Evolutionary conservation across 2,329 filamentous ascomycete genomes (phyloP).

Genomic region (Pseudogymnoascus sp.): DNA sequence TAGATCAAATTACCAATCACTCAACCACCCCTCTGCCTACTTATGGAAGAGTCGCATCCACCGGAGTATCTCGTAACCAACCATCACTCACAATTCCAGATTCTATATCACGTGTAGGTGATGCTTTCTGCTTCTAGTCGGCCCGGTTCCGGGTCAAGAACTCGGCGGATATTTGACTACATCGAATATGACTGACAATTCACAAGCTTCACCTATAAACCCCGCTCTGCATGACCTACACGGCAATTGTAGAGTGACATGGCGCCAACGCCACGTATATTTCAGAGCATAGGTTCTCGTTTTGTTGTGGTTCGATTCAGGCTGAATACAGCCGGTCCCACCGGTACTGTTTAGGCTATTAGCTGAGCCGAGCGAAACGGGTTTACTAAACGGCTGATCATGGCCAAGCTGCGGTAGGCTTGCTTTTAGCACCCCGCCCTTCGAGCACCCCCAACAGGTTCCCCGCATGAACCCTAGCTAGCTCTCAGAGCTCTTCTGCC

Average conservation of each 20-base stretch:
- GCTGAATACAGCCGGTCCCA: neutral
- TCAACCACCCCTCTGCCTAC: neutral
- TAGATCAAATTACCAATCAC: neutral
- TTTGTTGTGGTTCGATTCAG: neutral
- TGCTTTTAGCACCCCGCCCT: neutral
- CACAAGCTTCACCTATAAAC: neutral
- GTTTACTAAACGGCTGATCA: neutral
- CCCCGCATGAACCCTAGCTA: neutral
- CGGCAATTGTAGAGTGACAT: neutral
- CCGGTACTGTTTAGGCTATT: slow-evolving; percentile 5
- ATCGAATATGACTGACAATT: slow-evolving; percentile 12
- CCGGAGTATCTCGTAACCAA: neutral
- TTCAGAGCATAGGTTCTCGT: neutral
- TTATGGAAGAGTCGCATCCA: neutral
- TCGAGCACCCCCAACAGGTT: neutral
- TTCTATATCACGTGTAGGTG: neutral
- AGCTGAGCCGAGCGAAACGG: neutral
- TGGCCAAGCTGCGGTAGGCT: neutral
- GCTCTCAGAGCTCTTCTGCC: neutral
- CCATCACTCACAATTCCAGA: neutral
- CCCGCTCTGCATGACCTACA: neutral
- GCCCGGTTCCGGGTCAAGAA: neutral
- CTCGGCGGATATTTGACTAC: neutral
- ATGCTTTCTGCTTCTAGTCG: neutral
- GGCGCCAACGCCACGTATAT: neutral